Evolutionary conservation across 2,329 filamentous ascomycete genomes (phyloP).

Genomic region (Fusarium tupiense): DNA sequence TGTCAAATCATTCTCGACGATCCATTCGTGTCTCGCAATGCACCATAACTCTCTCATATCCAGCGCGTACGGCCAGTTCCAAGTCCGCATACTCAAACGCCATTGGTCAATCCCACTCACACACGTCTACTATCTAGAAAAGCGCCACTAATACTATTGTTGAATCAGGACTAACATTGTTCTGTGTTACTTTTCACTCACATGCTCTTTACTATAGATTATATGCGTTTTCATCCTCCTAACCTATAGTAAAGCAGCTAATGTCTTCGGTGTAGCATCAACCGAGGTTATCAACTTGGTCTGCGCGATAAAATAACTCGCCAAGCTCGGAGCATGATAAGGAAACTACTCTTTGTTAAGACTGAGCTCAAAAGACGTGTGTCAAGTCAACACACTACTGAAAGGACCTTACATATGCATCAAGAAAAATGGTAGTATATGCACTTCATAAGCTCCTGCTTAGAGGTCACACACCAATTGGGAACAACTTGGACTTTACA

Average conservation of each 20-base stretch:
- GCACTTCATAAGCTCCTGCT: not conserved
- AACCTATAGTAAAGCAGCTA: not conserved
- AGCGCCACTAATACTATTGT: not conserved
- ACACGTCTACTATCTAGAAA: not conserved
- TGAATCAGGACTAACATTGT: not conserved
- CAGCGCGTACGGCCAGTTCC: not conserved
- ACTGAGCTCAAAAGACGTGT: not conserved
- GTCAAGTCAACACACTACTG: fast-evolving
- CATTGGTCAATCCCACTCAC: not conserved
- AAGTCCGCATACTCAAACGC: not conserved
- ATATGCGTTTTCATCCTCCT: not conserved
- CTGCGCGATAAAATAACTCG: not conserved
- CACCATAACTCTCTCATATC: not conserved
- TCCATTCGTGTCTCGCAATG: fast-evolving
- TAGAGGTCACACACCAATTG: not conserved
- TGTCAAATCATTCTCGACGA: no score
- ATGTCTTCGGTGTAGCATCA: slow-evolving; percentile 15
- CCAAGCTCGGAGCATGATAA: not conserved
- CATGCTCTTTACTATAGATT: not conserved
- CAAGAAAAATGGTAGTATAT: fast-evolving
- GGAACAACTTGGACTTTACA: slow-evolving; percentile 24
- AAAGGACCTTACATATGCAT: not conserved
- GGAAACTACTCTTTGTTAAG: not conserved
- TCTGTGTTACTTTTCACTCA: not conserved
- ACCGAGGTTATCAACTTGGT: slow-evolving; percentile 21